These are phyloP conservation scores for Cladosporium sp. DNA, from an alignment of 2,329 filamentous ascomycete genomes.

Conservation along the genomic window DNA sequence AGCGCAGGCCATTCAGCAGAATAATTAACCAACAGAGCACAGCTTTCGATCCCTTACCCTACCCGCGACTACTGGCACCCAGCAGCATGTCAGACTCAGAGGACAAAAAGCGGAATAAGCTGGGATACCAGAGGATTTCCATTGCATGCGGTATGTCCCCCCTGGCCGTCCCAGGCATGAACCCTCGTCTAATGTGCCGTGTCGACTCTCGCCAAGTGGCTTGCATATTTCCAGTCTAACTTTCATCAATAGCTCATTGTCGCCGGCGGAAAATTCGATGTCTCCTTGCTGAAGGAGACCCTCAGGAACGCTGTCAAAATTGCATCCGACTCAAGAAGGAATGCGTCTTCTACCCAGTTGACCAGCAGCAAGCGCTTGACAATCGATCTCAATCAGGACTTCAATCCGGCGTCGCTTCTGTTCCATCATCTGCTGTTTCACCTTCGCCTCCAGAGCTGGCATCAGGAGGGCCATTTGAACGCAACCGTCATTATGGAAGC, in stretches of 20 bases:
- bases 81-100: constrained; percentile 47
- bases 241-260: constrained; percentile 66
- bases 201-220: constrained; percentile 11
- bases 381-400: constrained; percentile 21
- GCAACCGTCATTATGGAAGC: constrained; percentile 17
- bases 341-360: constrained; percentile 87
- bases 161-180: constrained; percentile 1
- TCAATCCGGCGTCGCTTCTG: constrained; percentile 19
- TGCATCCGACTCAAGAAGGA: constrained; percentile 94
- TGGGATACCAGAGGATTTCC: constrained; percentile 92
- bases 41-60: constrained; percentile 38
- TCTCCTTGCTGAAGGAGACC: constrained; percentile 68
- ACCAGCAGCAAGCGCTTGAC: constrained; percentile 39
- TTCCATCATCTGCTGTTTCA: constrained; percentile 25
- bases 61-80: constrained; percentile 44
- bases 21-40: constrained; percentile 37
- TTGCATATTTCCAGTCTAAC: constrained; percentile 9
- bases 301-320: constrained; percentile 77
- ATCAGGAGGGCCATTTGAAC: constrained; percentile 17
- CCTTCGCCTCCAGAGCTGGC: constrained; percentile 20
- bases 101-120: constrained; percentile 76
- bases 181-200: constrained; percentile 5
- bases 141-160: constrained; percentile 74
- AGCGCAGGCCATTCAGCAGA: constrained; percentile 30
- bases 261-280: constrained; percentile 92